Base-by-base conservation (phyloP, 2,329 filamentous ascomycete species). In the Aspergillus japonicus region DNA sequence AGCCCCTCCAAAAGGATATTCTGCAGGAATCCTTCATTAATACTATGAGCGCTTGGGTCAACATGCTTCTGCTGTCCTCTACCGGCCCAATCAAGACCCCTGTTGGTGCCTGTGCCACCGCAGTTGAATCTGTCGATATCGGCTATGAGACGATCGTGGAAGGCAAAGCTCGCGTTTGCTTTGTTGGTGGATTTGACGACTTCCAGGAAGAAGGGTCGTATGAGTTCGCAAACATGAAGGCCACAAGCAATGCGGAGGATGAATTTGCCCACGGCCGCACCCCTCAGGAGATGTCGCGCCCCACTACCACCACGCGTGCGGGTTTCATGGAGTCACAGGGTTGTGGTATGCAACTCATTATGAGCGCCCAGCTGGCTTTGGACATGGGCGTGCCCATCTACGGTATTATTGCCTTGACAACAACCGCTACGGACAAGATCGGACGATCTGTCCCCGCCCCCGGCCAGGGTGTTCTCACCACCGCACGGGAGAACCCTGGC, bases 311-410 rank as follows among this genome's bases (percentile, higher is more conserved):
- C 3, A 99, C 95, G 63, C 87, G 95, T 78, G 95, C 93, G 71
- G 95, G 95, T 54, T 99, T 99, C 83, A 98, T 99, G 95, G 95
- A 99, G 80, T 96, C 96, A 3, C 95, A 99, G 80, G 95, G 95
- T 73, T 96, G 92, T 71, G 95, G 96, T 89, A 89, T 99, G 77
- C 95, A 99, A 80, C 85, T 99, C 72, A 94, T 99, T 78, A 99
- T 99, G 95, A 96, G 91, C 64, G 95, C 94, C 58, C 91, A 90
- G 81, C 88, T 99, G 66, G 95, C 95, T 48, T 82, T 99, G 57
- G 95, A 99, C 65, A 99, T 99, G 95, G 95, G 95, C 77, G 92
- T 99, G 26, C 95, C 95, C 12, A 98, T 99, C 72, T 92, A 99
- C 73, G 94, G 94, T 83, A 87, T 99, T 64, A 81, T 99, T 70